phyloP scores from a whole-genome alignment of 768 basidiomycete species.

The Lactarius sp. region DNA sequence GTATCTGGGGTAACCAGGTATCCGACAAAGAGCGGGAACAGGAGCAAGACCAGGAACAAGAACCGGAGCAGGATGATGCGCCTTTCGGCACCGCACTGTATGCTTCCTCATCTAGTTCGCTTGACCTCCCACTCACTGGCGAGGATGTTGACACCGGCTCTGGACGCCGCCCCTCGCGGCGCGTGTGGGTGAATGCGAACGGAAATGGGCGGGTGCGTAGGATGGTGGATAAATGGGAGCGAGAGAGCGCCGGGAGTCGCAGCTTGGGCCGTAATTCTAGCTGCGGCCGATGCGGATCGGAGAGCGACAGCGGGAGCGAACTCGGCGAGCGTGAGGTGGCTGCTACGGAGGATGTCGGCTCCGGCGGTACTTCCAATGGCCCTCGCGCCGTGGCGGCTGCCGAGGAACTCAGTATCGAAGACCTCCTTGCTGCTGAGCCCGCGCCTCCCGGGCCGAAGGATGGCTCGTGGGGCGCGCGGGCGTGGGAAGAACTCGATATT shows the following conservation, averaged over 20 bases:
- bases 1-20: slow-evolving; percentile 43
- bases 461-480: slow-evolving; percentile 34
- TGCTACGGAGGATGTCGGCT: not conserved
- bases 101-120: slow-evolving; percentile 37
- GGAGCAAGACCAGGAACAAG: not conserved
- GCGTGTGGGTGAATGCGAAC: not conserved
- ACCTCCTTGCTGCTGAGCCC: slow-evolving; percentile 28
- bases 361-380: not conserved
- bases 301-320: slow-evolving; percentile 17
- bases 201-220: slow-evolving; percentile 22
- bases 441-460: slow-evolving; percentile 6
- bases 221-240: slow-evolving; percentile 26
- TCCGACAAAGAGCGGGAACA: slow-evolving; percentile 24
- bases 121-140: slow-evolving; percentile 30
- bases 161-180: not conserved
- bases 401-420: slow-evolving; percentile 33
- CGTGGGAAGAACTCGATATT: slow-evolving; percentile 36
- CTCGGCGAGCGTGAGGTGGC: not conserved
- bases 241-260: slow-evolving; percentile 15
- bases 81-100: slow-evolving; percentile 31
- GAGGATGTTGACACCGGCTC: not conserved
- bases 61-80: slow-evolving; percentile 18
- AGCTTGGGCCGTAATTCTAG: not conserved
- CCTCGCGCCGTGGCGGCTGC: no score
- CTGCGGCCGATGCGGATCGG: not conserved